These are phyloP conservation scores for Lepidopterella palustris DNA, from an alignment of 495 filamentous ascomycete genomes.

Conservation along the genomic window DNA sequence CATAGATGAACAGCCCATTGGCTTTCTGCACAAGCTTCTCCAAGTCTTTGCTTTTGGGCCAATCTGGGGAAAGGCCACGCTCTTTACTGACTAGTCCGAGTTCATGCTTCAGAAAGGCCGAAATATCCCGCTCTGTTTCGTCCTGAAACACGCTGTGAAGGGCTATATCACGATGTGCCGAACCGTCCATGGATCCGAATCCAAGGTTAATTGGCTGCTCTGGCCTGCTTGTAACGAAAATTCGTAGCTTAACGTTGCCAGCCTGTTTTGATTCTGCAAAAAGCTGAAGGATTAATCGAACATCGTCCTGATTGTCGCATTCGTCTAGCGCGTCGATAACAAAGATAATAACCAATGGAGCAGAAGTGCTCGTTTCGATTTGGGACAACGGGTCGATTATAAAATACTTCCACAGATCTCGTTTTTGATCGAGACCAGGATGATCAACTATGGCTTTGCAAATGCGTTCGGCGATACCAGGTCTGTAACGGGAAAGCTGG, in stretches of 20 bases:
- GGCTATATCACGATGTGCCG: constrained; percentile 18
- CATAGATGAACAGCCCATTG: constrained; percentile 30
- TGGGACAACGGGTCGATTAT: constrained; percentile 2
- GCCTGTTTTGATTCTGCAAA: constrained; percentile 21
- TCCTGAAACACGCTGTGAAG: constrained; percentile 33
- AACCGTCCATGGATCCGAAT: constrained; percentile 12
- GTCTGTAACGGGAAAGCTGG: constrained; percentile 3
- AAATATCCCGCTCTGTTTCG: constrained; percentile 35
- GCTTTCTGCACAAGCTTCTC: constrained; percentile 34
- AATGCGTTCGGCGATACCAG: constrained; percentile 4
- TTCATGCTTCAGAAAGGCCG: constrained; percentile 27
- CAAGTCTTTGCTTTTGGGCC: constrained; percentile 38
- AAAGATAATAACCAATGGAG: constrained; percentile 5
- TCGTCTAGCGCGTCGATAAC: constrained; percentile 37
- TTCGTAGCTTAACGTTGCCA: constrained; percentile 17
- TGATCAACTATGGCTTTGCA: constrained; percentile 5
- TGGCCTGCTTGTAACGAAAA: constrained; percentile 38
- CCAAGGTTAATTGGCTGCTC: constrained; percentile 30
- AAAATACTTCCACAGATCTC: constrained; percentile 4
- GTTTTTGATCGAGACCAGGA: constrained; percentile 9
- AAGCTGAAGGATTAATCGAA: constrained; percentile 27
- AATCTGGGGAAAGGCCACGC: background rate
- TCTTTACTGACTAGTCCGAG: constrained; percentile 22
- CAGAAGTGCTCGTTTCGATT: background rate
- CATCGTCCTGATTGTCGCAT: constrained; percentile 27